Base-by-base conservation (phyloP, 805 yeast species). In the Candida odintsovae region DNA sequence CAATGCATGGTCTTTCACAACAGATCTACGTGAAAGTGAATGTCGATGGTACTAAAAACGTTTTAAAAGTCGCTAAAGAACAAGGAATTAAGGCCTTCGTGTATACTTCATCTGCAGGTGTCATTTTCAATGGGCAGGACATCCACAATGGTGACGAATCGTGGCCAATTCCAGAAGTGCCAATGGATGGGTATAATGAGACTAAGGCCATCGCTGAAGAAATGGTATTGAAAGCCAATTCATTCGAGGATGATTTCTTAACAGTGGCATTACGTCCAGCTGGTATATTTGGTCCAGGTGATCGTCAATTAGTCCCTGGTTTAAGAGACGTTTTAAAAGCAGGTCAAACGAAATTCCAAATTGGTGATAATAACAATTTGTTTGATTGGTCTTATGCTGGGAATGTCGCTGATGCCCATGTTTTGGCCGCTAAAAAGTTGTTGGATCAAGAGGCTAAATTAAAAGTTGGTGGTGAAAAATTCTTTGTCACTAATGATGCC, bases 301-400 rank as follows among this genome's bases (percentile, higher is more conserved):
- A 94, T 65, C 80, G 99, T 50, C 99, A 94, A 65, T 70, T 94
- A 59, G 94, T 94, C 40, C 99, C 99, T 12, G 96, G 95, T 3
- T 72, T 94, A 49, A 80, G 96, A 61, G 76, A 76, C 15, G 96
- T 88, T 39, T 90, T 96, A 3, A 76, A 76, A 48, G 69, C 78
- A 45, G 96, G 96, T 9, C 97, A 92, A 65, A 84, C 94, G 20
- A 86, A 86, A 65, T 88, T 88, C 66, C 99, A 94, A 68, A 73
- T 94, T 42, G 99, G 99, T 54, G 95, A 89, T 63, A 94, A 94
- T 68, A 81, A 86, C 64, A 94, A 94, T 62, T 68, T 94, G 46
- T 94, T 92, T 59, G 99, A 94, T 64, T 90, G 96, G 87, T 89
- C 98, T 0, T 94, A 90, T 61, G 98, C 85, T n/a, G 98, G 97